Evolutionary conservation across 1,139 yeast species (phyloP).

Genomic region (Suhomyces chickasaworum): DNA sequence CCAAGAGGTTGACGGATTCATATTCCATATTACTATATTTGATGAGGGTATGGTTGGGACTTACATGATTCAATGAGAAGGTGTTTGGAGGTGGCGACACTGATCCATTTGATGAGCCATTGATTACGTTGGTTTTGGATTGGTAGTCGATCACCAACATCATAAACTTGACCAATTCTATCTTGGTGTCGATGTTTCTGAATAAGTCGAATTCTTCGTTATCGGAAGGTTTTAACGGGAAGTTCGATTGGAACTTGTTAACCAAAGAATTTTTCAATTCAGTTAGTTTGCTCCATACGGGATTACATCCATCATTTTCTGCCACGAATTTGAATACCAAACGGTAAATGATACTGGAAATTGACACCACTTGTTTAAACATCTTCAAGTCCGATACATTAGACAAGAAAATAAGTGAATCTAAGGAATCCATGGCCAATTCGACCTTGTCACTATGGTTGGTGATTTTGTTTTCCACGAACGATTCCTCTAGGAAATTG

Average conservation of each 20-base stretch:
- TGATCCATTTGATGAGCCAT: constrained; percentile 12
- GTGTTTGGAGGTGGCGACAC: constrained; percentile 22
- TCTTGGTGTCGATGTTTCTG: constrained; percentile 57
- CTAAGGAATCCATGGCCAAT: constrained; percentile 44
- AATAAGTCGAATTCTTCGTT: constrained; percentile 51
- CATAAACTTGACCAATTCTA: constrained; percentile 72
- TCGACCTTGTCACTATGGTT: constrained; percentile 39
- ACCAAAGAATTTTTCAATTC: constrained; percentile 42
- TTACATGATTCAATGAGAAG: constrained; percentile 61
- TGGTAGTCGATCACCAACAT: constrained; percentile 73
- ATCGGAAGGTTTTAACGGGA: constrained; percentile 49
- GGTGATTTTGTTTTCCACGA: constrained; percentile 25
- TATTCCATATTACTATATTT: constrained; percentile 57
- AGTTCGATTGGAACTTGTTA: constrained; percentile 28
- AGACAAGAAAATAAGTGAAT: constrained; percentile 33
- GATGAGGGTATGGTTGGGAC: constrained; percentile 68
- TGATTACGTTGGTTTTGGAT: constrained; percentile 47
- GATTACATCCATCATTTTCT: constrained; percentile 46
- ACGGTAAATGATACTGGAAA: constrained; percentile 38
- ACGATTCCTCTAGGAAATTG: constrained; percentile 46
- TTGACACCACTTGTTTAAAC: constrained; percentile 37
- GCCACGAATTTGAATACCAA: constrained; percentile 46
- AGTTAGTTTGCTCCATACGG: constrained; percentile 45
- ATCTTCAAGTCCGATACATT: constrained; percentile 32
- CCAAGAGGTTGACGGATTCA: constrained; percentile 72